phyloP scores from a whole-genome alignment of 371 early-diverging fungal species.

The Apophysomyces trapeziformis region DNA sequence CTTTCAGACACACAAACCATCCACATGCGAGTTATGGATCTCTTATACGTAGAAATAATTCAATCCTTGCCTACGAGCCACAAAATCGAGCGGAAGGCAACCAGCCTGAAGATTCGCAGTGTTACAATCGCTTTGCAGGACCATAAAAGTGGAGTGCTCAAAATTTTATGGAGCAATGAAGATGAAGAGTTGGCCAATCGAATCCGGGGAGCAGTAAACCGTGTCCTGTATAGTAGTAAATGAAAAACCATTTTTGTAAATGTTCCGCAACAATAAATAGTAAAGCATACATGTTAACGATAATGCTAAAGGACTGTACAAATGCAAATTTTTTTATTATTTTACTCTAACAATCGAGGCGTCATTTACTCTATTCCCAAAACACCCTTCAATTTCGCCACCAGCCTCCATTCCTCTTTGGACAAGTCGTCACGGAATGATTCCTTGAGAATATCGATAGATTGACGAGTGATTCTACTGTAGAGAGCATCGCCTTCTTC shows the following conservation, averaged over 20 bases:
- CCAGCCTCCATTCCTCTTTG: slow-evolving; percentile 93
- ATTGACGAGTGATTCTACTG: slow-evolving; percentile 85
- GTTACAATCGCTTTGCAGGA: slow-evolving; percentile 19
- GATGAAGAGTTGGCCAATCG: slow-evolving; percentile 36
- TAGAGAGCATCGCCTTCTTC: slow-evolving; percentile 85
- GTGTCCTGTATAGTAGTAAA: background rate
- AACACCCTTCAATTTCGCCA: slow-evolving; percentile 82
- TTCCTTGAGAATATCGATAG: slow-evolving; percentile 98
- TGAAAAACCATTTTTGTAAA: too few species aligned
- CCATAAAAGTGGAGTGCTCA: slow-evolving; percentile 11
- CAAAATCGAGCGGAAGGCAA: slow-evolving; percentile 16
- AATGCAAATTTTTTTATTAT: slow-evolving; percentile 1
- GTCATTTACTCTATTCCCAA: slow-evolving; percentile 50
- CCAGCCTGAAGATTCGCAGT: slow-evolving; percentile 22
- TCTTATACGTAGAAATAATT: slow-evolving; percentile 21
- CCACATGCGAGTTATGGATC: slow-evolving; percentile 22
- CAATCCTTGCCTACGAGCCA: slow-evolving; percentile 16
- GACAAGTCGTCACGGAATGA: slow-evolving; percentile 94
- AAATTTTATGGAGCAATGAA: slow-evolving; percentile 30
- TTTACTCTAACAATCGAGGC: background rate
- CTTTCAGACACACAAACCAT: slow-evolving; percentile 9
- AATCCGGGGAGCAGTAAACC: slow-evolving; percentile 1
- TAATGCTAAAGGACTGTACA: slow-evolving; percentile 1
- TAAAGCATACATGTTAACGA: too few species aligned
- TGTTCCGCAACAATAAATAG: too few species aligned